These are phyloP conservation scores for Coemansia asiatica DNA, from an alignment of 192 early-diverging fungal species.

Conservation along the genomic window DNA sequence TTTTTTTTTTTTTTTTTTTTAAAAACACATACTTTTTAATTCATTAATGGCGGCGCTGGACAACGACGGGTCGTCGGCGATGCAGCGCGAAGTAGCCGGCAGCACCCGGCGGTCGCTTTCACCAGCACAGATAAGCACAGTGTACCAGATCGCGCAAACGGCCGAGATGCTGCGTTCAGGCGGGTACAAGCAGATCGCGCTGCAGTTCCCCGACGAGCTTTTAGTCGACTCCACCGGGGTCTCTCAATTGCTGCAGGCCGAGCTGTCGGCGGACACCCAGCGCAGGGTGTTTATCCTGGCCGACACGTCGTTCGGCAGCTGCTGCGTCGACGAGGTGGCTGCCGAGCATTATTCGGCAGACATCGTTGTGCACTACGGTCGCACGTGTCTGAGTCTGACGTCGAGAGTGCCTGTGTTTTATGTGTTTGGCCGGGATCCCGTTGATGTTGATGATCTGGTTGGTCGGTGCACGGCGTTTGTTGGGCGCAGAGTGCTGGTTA, in stretches of 20 bases:
- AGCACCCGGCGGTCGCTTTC: slow-evolving; percentile 27
- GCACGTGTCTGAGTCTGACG: slow-evolving; percentile 83
- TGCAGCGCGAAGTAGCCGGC: slow-evolving; percentile 53
- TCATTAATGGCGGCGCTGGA: slow-evolving; percentile 25
- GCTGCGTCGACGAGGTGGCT: slow-evolving; percentile 97
- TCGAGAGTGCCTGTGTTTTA: slow-evolving; percentile 81
- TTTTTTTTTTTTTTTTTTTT: slow-evolving; percentile 2
- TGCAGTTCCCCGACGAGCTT: slow-evolving; percentile 95
- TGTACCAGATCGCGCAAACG: slow-evolving; percentile 70
- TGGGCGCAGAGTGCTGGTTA: slow-evolving; percentile 59
- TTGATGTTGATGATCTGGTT: slow-evolving; percentile 66
- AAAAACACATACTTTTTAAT: background rate
- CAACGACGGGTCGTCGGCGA: slow-evolving; percentile 68
- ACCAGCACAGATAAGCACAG: slow-evolving; percentile 34
- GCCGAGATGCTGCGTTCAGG: slow-evolving; percentile 53
- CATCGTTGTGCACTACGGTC: slow-evolving; percentile 94
- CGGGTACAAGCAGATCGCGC: slow-evolving; percentile 60
- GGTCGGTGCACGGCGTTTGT: slow-evolving; percentile 50
- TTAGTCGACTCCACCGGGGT: slow-evolving; percentile 71
- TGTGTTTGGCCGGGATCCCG: slow-evolving; percentile 74
- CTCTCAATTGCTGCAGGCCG: slow-evolving; percentile 54
- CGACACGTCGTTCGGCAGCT: slow-evolving; percentile 96
- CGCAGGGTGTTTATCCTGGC: slow-evolving; percentile 87
- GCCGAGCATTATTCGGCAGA: slow-evolving; percentile 86
- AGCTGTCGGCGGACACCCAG: slow-evolving; percentile 29